Evolutionary conservation across 2,329 filamentous ascomycete species (phyloP), one percentile per base, ranked within the genome.

Genomic region (Microascus cirrosus): DNA sequence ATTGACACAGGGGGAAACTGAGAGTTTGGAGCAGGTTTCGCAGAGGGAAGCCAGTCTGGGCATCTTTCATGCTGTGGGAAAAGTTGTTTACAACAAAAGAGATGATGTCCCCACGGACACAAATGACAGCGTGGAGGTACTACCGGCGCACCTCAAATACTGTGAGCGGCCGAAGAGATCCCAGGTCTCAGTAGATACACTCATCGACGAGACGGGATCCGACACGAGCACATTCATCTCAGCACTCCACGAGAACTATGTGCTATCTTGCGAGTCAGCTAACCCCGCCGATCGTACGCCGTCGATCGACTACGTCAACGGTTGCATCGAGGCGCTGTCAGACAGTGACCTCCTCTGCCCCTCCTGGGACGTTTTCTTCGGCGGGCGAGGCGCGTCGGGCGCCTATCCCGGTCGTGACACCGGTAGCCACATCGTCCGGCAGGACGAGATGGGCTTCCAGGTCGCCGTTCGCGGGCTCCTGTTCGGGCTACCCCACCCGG

Each of bases 11-110:
- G 85, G 87, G 66, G 94, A 97, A 69, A 77, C 82, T 59, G 87
- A 95, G 61, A 92, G 85, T 5, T 71, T 97, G 11, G 84, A 90
- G 66, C 75, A 94, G 60, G 82, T 97, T 24, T 90, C 89, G 1
- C 90, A 92, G 66, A 83, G 94, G 58, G 94, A 97, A 72, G 86
- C 89, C 18, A 96, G 87, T 61, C 76, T 99, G 2, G 94, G 93
- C 1, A 90, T 99, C 55, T 99, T 99, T 67, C 94, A 99, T 69
- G 91, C 94, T 0, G 89, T 97, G 13, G 94, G 93, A 3, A 96
- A 94, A 68, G 89, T 99, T 2, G 86, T 97, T 1, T 95, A 97
- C 74, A 99, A 99, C 74, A 99, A 96, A 69, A 82, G 94, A 53
- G 55, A 61, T 28, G 80, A 87, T 24, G 68, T 61, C 53, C 70